phyloP scores from a whole-genome alignment of 192 early-diverging fungal species.

The Entomortierella beljakovae region DNA sequence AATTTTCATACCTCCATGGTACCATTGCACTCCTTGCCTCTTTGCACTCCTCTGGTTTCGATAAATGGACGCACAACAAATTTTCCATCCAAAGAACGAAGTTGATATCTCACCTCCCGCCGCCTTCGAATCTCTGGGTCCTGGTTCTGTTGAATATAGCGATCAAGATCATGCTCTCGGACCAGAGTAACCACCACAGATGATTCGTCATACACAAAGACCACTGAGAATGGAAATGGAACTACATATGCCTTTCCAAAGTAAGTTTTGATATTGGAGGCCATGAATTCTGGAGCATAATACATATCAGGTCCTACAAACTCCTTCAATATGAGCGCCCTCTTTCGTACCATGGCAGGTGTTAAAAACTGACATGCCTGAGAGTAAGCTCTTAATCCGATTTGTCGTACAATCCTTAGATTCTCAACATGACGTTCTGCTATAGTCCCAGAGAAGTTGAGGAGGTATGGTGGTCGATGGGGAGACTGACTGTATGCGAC shows the following conservation, averaged over 20 bases:
- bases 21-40: slow-evolving; percentile 28
- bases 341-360: slow-evolving; percentile 33
- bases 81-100: slow-evolving; percentile 72
- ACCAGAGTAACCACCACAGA: slow-evolving; percentile 60
- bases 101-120: slow-evolving; percentile 60
- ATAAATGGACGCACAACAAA: slow-evolving; percentile 63
- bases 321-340: slow-evolving; percentile 54
- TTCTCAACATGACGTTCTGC: slow-evolving; percentile 78
- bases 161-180: slow-evolving; percentile 62
- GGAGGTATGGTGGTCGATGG: slow-evolving; percentile 72
- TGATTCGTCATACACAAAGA: slow-evolving; percentile 74
- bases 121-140: slow-evolving; percentile 57
- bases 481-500: slow-evolving; percentile 63
- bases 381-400: slow-evolving; percentile 64
- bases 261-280: slow-evolving; percentile 62
- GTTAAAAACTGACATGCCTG: slow-evolving; percentile 54
- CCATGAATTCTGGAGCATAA: slow-evolving; percentile 64
- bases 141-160: slow-evolving; percentile 67
- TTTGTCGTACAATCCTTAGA: slow-evolving; percentile 64
- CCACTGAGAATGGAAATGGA: slow-evolving; percentile 76
- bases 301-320: slow-evolving; percentile 76
- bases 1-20: slow-evolving; percentile 36
- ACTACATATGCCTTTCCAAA: slow-evolving; percentile 72
- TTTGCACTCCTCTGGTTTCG: slow-evolving; percentile 27
- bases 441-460: slow-evolving; percentile 72